These are phyloP conservation scores for Neurospora sp. DNA, from an alignment of 2,329 filamentous ascomycete genomes.

Conservation along the genomic window DNA sequence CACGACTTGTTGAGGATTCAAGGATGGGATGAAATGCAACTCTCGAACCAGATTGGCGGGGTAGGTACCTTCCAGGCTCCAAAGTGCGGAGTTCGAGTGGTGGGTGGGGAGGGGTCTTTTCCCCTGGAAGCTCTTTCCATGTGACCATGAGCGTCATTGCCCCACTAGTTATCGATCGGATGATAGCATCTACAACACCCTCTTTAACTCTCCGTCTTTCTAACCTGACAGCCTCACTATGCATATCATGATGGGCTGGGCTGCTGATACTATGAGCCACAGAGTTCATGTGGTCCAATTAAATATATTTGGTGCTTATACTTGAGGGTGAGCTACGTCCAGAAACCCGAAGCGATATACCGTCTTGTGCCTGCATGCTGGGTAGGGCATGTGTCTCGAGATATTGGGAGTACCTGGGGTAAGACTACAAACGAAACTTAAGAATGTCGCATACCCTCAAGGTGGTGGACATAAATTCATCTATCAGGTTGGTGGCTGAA, in stretches of 20 bases:
- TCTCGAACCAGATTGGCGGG: constrained; percentile 3
- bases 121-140: background rate
- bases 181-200: background rate
- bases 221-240: background rate
- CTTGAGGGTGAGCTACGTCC: too few species aligned
- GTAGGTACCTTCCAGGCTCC: constrained; percentile 1
- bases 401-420: too few species aligned
- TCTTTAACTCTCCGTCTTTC: background rate
- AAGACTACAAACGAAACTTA: too few species aligned
- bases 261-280: background rate
- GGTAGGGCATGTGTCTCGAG: too few species aligned
- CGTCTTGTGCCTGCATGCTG: background rate
- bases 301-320: too few species aligned
- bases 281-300: background rate
- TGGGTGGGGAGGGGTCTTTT: background rate
- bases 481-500: too few species aligned
- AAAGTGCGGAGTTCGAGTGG: background rate
- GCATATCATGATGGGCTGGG: background rate
- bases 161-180: background rate
- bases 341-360: background rate
- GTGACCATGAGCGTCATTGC: constrained; percentile 7
- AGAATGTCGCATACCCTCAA: too few species aligned
- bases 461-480: too few species aligned
- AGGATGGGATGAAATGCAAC: background rate
- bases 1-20: constrained; percentile 5